Conservation (phyloP, 208 protist species). For the Leptomonas pyrrhocoris region DNA sequence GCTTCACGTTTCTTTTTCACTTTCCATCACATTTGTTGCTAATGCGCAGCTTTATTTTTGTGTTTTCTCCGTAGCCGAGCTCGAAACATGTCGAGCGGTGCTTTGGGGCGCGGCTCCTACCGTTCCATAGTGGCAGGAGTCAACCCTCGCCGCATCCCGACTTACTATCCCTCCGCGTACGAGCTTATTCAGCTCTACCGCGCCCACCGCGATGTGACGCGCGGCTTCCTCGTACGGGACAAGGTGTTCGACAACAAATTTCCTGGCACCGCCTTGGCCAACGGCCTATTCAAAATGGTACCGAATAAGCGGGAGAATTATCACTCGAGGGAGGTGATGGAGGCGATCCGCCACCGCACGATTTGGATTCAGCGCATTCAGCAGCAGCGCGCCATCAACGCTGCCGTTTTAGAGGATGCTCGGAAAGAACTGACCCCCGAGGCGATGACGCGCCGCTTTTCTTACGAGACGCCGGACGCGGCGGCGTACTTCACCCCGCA, state of each 20-base stretch:
- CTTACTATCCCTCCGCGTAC: slow-evolving; percentile 75
- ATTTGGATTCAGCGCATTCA: slow-evolving; percentile 85
- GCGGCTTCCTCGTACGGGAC: slow-evolving; percentile 80
- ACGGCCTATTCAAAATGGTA: slow-evolving; percentile 90
- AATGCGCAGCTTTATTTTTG: background rate
- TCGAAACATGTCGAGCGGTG: slow-evolving; percentile 74
- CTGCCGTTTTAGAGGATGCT: slow-evolving; percentile 47
- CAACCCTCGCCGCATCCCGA: slow-evolving; percentile 46
- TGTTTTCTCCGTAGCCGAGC: background rate
- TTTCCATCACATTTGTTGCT: too few relatives aligned
- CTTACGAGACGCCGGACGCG: slow-evolving; percentile 69
- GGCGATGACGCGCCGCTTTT: slow-evolving; percentile 55
- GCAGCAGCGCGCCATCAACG: slow-evolving; percentile 84
- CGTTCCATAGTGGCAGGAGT: slow-evolving; percentile 80
- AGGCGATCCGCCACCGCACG: slow-evolving; percentile 78
- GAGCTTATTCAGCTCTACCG: slow-evolving; percentile 84
- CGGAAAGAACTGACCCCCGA: slow-evolving; percentile 30
- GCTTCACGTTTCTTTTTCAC: too few relatives aligned
- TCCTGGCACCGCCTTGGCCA: slow-evolving; percentile 67
- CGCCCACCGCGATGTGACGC: slow-evolving; percentile 72
- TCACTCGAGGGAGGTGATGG: slow-evolving; percentile 79
- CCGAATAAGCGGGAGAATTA: slow-evolving; percentile 75
- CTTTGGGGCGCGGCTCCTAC: slow-evolving; percentile 83
- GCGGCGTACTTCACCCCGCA: slow-evolving; percentile 83
- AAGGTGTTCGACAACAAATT: slow-evolving; percentile 93